Percentiles rank a stretch among this genome's conserved stretches.
Conservation (phyloP, 495 filamentous ascomycete species). For the Bathelium albidoporum region DNA sequence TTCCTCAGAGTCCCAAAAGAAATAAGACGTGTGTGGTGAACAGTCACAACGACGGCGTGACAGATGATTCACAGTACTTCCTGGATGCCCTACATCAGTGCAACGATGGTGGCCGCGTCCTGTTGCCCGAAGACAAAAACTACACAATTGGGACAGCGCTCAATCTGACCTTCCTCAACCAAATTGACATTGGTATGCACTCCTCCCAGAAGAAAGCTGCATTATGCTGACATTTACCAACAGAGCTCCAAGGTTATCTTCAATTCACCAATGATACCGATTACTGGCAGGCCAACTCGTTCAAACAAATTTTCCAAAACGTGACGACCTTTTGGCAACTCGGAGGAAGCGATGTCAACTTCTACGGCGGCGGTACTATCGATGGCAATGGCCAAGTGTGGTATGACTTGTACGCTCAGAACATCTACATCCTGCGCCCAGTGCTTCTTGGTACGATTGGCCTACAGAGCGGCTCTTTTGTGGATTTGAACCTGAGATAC, state of each 20-base stretch:
- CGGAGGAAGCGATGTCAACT: constrained; percentile 56
- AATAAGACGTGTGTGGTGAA: constrained; percentile 21
- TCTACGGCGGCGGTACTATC: constrained; percentile 53
- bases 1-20: constrained; percentile 17
- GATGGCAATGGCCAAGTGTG: constrained; percentile 61
- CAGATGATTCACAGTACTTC: constrained; percentile 51
- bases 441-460: constrained; percentile 55
- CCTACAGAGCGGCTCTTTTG: constrained; percentile 49
- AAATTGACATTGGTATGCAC: constrained; percentile 45
- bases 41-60: constrained; percentile 32
- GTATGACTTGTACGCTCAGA: constrained; percentile 51
- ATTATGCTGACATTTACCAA: constrained; percentile 2
- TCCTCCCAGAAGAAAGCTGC: background rate
- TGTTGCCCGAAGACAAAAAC: constrained; percentile 44
- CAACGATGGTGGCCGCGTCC: constrained; percentile 56
- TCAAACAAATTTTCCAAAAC: constrained; percentile 54
- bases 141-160: constrained; percentile 57
- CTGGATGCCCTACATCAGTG: constrained; percentile 49
- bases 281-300: constrained; percentile 56
- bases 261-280: constrained; percentile 54
- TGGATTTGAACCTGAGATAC: constrained; percentile 48
- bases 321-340: constrained; percentile 59
- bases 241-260: constrained; percentile 46
- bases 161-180: constrained; percentile 52
- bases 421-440: constrained; percentile 48